A percentile compares a stretch with the other conserved stretches of the same genome.
These are phyloP conservation scores for Leccinum arenicola DNA, from an alignment of 768 basidiomycete species.

Conservation along the genomic window DNA sequence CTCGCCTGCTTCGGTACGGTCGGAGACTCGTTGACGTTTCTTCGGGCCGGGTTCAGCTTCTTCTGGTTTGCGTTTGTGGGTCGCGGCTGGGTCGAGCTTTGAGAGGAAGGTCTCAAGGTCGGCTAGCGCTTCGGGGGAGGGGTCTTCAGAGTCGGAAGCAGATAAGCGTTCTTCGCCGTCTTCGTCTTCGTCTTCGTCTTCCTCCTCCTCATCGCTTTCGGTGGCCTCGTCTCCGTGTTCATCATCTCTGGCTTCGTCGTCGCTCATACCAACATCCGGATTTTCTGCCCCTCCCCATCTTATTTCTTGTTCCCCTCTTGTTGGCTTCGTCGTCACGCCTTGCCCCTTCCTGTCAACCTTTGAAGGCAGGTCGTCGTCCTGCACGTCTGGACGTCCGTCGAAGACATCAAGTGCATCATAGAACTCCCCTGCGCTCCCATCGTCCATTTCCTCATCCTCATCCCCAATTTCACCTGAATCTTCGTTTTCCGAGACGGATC, in stretches of 20 bases:
- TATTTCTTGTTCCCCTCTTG: constrained; percentile 42
- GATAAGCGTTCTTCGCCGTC: constrained; percentile 48
- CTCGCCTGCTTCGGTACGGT: constrained; percentile 73
- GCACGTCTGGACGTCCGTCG: constrained; percentile 54
- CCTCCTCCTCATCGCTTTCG: constrained; percentile 34
- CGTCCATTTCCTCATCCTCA: constrained; percentile 46
- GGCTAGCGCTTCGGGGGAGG: constrained; percentile 57
- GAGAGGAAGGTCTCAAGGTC: constrained; percentile 73
- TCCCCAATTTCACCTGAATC: constrained; percentile 21
- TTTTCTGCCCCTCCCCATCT: constrained; percentile 23
- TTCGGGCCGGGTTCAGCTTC: constrained; percentile 30
- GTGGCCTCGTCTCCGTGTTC: constrained; percentile 1
- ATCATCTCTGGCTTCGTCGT: constrained; percentile 36
- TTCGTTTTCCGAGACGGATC: constrained; percentile 21
- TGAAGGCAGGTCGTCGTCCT: constrained; percentile 10
- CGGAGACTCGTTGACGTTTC: constrained; percentile 61
- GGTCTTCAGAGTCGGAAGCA: constrained; percentile 46
- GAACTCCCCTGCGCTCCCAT: constrained; percentile 51
- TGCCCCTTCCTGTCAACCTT: constrained; percentile 10
- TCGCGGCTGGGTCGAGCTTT: constrained; percentile 49
- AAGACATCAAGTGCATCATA: constrained; percentile 65
- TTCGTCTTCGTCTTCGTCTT: constrained; percentile 18
- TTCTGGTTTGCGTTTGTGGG: constrained; percentile 55
- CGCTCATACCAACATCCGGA: constrained; percentile 32
- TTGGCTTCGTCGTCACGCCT: constrained; percentile 46